Conservation (phyloP, 139 green algal species). For the Asterochloris sp. region DNA sequence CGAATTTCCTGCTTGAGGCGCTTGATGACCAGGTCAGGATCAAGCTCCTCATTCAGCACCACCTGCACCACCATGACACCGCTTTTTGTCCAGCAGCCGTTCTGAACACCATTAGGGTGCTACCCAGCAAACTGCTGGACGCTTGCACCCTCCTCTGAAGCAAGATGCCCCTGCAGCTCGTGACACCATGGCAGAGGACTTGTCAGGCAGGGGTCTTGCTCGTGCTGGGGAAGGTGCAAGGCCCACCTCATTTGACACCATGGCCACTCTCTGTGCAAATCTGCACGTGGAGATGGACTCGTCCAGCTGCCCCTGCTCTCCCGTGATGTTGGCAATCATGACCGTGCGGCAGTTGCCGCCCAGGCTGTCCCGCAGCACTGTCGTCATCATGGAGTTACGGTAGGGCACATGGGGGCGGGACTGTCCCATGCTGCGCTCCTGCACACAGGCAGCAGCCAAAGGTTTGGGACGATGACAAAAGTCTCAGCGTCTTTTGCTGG, state of each 20-base stretch:
- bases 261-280: conserved; percentile 88
- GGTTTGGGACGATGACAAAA: too few relatives aligned
- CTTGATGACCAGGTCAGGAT: conserved; percentile 74
- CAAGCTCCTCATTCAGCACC: conserved; percentile 86
- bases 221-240: too few relatives aligned
- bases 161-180: too few relatives aligned
- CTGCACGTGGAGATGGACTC: conserved; percentile 91
- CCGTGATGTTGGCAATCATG: conserved; percentile 74
- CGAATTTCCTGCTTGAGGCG: conserved; percentile 68
- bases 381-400: conserved; percentile 88
- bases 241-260: conserved; percentile 73
- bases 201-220: too few relatives aligned
- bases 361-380: conserved; percentile 71
- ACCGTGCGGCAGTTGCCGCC: conserved; percentile 85
- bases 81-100: not conserved
- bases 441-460: conserved; percentile 8
- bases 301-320: conserved; percentile 50
- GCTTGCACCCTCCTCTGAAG: too few relatives aligned
- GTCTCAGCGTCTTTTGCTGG: too few relatives aligned
- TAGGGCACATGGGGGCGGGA: conserved; percentile 78
- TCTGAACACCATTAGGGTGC: too few relatives aligned
- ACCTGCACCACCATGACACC: conserved; percentile 37
- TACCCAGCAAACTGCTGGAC: too few relatives aligned
- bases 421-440: conserved; percentile 64
- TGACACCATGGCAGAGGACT: too few relatives aligned